Percentiles rank a stretch among this genome's conserved stretches.
Conservation (phyloP, 2,329 filamentous ascomycete species). For the Penicillium sp. region DNA sequence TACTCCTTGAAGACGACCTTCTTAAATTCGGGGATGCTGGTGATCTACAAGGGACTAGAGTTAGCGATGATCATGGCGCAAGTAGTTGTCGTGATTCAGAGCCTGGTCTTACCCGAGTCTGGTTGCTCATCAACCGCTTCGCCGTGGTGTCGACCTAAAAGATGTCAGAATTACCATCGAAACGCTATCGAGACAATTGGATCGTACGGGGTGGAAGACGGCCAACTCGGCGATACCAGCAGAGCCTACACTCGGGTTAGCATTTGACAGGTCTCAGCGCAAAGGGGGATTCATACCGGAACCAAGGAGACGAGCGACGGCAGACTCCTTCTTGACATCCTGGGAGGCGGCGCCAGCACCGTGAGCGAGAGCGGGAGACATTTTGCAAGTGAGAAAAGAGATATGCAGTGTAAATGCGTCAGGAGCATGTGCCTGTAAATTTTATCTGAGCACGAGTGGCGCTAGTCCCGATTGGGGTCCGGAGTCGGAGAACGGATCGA, state of each 20-base stretch:
- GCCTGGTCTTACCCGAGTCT: constrained; percentile 62
- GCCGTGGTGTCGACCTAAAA: constrained; percentile 90
- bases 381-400: constrained; percentile 20
- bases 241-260: constrained; percentile 60
- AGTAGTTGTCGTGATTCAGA: not conserved
- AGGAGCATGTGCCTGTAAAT: constrained; percentile 23
- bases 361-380: constrained; percentile 57
- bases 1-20: constrained; percentile 91
- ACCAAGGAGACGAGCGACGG: constrained; percentile 80
- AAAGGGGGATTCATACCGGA: constrained; percentile 65
- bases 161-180: constrained; percentile 21
- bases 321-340: constrained; percentile 81
- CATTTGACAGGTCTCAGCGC: constrained; percentile 1
- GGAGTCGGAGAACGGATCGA: constrained; percentile 20
- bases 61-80: constrained; percentile 6
- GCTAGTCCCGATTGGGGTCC: constrained; percentile 25
- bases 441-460: constrained; percentile 22
- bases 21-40: constrained; percentile 68
- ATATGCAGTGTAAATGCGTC: constrained; percentile 14
- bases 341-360: constrained; percentile 52
- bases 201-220: constrained; percentile 81
- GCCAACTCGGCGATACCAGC: constrained; percentile 91
- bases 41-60: constrained; percentile 48
- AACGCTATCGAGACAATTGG: not conserved
- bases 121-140: constrained; percentile 99